Conservation (phyloP, 2,329 filamentous ascomycete species). For the Colletotrichum sansevieriae region DNA sequence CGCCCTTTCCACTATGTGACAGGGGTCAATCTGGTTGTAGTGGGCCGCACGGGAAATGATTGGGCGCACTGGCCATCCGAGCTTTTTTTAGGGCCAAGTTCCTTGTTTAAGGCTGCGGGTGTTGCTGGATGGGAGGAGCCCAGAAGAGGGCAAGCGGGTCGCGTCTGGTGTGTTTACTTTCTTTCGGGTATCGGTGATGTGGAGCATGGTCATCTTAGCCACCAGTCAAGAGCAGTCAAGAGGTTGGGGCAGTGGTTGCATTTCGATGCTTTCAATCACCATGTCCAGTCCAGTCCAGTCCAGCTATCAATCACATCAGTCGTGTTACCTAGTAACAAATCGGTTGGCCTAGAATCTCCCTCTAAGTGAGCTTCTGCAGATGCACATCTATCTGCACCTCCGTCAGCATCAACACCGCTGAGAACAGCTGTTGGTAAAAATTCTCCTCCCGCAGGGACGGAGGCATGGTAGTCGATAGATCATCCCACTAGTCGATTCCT, state of each 20-base stretch:
- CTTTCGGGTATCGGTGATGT: constrained; percentile 8
- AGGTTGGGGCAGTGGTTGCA: background rate
- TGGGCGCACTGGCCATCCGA: constrained; percentile 5
- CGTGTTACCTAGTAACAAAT: background rate
- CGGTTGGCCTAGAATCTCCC: constrained; percentile 9
- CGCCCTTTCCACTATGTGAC: background rate
- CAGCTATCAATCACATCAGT: background rate
- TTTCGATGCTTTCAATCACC: background rate
- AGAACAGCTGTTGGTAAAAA: constrained; percentile 22
- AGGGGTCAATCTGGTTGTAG: background rate
- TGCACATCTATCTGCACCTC: constrained; percentile 24
- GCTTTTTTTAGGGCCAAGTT: constrained; percentile 20
- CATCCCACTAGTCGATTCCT: background rate
- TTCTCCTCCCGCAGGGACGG: constrained; percentile 6
- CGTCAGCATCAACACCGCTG: constrained; percentile 27
- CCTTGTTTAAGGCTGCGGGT: constrained; percentile 29
- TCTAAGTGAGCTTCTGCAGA: constrained; percentile 5
- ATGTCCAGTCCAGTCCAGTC: too few relatives aligned
- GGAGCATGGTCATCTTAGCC: background rate
- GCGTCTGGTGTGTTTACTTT: background rate
- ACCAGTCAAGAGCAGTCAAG: too few relatives aligned
- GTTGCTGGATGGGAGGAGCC: constrained; percentile 3
- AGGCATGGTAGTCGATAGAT: constrained; percentile 15
- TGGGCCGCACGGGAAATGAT: background rate
- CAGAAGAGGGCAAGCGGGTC: background rate